Evolutionary conservation across 78 protist genomes (phyloP).

Genomic region (Dictyostelium brefeldianum): DNA sequence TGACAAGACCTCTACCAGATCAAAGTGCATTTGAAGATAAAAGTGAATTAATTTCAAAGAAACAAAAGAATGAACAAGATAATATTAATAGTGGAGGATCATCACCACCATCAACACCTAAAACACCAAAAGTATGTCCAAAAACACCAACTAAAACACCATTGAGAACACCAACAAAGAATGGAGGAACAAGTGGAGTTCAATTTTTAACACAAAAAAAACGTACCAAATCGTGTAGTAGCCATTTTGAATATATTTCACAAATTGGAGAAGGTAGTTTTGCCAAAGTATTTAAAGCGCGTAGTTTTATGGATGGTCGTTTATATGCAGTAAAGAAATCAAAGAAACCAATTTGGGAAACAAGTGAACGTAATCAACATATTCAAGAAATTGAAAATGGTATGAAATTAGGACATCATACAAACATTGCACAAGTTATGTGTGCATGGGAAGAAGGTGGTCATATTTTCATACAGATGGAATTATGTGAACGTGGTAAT

Average conservation of each 20-base stretch:
- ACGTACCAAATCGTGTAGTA: conserved; percentile 47
- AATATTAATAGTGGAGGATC: background rate
- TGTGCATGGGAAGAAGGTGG: conserved; percentile 82
- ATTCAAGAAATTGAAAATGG: conserved; percentile 75
- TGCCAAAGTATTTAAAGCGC: conserved; percentile 63
- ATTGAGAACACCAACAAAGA: conserved; percentile 35
- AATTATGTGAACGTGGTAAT: conserved; percentile 66
- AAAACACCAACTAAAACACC: conserved; percentile 67
- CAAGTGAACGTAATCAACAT: conserved; percentile 39
- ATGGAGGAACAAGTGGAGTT: background rate
- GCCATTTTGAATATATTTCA: conserved; percentile 21
- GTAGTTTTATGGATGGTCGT: background rate
- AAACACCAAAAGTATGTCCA: conserved; percentile 38
- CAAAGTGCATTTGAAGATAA: conserved; percentile 65
- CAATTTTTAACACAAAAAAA: conserved; percentile 63
- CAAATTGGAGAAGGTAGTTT: conserved; percentile 72
- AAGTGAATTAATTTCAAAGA: conserved; percentile 33
- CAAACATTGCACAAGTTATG: conserved; percentile 32
- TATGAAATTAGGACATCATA: conserved; percentile 46
- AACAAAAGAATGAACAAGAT: conserved; percentile 22
- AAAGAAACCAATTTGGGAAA: conserved; percentile 71
- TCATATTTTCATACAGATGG: conserved; percentile 64
- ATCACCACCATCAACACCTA: conserved; percentile 22
- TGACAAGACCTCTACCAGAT: conserved; percentile 53
- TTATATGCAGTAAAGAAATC: conserved; percentile 60